Conservation (phyloP, 2,329 filamentous ascomycete genomes). For the Dactylonectria macrodidyma region DNA sequence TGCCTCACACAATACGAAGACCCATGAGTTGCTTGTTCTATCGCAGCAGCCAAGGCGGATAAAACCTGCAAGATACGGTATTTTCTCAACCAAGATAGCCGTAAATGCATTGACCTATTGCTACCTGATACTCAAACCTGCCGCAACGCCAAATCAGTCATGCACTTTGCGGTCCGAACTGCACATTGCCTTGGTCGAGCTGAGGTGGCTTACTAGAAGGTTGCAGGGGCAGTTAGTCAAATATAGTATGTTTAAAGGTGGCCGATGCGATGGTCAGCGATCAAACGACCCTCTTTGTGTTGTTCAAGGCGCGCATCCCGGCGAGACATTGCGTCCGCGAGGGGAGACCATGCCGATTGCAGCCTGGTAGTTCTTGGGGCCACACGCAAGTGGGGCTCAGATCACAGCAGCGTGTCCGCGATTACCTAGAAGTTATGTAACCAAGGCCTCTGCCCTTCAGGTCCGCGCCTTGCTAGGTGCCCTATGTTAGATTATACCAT, state of each 20-base stretch:
- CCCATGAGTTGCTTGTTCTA: not conserved
- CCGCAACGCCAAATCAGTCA: not conserved
- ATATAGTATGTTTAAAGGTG: not conserved
- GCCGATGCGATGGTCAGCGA: not conserved
- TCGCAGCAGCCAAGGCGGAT: not conserved
- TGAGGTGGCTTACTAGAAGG: not conserved
- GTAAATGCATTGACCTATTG: not conserved
- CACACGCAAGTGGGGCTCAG: too few relatives aligned
- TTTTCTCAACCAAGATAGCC: not conserved
- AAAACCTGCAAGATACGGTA: not conserved
- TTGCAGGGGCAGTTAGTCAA: too few relatives aligned
- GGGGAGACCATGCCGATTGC: conserved; percentile 3
- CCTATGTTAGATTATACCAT: not conserved
- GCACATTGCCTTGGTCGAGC: not conserved
- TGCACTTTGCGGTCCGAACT: not conserved
- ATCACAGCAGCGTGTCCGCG: too few relatives aligned
- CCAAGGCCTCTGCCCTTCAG: too few relatives aligned
- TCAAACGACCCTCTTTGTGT: not conserved
- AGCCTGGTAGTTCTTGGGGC: conserved; percentile 9
- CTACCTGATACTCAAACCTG: not conserved
- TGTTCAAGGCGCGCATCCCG: conserved; percentile 6
- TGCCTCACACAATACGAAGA: not conserved
- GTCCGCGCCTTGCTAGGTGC: not conserved
- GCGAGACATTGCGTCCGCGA: not conserved
- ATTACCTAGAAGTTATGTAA: too few relatives aligned